Percentiles rank a stretch among this genome's conserved stretches.
These are phyloP conservation scores for Yamadazyma philogaea DNA, from an alignment of 805 yeast species.

Conservation along the genomic window DNA sequence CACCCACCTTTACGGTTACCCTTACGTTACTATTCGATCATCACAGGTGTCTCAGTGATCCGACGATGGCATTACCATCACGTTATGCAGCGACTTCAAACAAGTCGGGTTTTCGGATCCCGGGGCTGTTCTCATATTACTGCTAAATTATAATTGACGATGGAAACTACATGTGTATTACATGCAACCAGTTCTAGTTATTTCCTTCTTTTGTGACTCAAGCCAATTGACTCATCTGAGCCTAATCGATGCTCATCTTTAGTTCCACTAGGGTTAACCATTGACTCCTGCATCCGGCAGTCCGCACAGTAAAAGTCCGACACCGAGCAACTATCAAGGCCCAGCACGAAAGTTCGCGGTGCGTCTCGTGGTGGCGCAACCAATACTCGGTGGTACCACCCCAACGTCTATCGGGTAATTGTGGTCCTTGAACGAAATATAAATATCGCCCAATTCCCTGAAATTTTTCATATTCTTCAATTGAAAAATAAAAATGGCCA, in stretches of 20 bases:
- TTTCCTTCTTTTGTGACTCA: too few relatives aligned
- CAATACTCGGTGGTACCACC: slow-evolving; percentile 1
- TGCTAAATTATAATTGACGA: too few relatives aligned
- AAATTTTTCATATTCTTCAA: slow-evolving; percentile 1
- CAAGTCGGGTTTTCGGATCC: not conserved
- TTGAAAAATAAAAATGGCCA: slow-evolving; percentile 54
- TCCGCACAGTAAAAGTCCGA: not conserved
- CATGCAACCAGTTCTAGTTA: too few relatives aligned
- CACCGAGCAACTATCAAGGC: slow-evolving; percentile 1
- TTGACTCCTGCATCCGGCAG: not conserved
- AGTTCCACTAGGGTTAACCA: not conserved
- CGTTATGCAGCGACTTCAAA: not conserved
- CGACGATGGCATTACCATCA: not conserved
- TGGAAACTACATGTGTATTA: too few relatives aligned
- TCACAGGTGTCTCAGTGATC: too few relatives aligned
- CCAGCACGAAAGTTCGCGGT: not conserved
- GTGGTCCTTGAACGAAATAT: slow-evolving; percentile 13
- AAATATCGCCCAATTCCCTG: slow-evolving; percentile 7
- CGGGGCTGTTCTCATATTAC: not conserved
- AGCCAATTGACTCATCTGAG: too few relatives aligned
- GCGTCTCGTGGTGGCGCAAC: not conserved
- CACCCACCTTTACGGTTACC: too few relatives aligned
- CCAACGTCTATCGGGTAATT: slow-evolving; percentile 12
- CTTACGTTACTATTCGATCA: too few relatives aligned
- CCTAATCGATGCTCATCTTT: not conserved